A percentile compares a stretch with the other conserved stretches of the same genome.
These are phyloP conservation scores for Samsoniella hepiali DNA, from an alignment of 2,329 filamentous ascomycete genomes.

Conservation along the genomic window DNA sequence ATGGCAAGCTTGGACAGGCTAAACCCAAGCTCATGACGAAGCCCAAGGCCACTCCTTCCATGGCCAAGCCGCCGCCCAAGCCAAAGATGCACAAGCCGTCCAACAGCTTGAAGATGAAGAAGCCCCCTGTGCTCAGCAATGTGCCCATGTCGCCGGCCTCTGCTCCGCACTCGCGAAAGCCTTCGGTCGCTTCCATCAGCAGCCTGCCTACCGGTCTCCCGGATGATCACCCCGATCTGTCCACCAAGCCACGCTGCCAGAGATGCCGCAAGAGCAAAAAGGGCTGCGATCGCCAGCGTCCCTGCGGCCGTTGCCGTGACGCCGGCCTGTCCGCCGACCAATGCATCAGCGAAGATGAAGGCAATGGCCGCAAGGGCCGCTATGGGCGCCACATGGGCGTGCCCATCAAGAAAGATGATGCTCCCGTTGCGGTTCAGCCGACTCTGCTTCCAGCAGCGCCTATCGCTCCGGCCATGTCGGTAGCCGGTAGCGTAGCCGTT, in stretches of 20 bases:
- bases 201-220: constrained; percentile 57
- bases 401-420: constrained; percentile 57
- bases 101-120: constrained; percentile 49
- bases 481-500: constrained; percentile 24
- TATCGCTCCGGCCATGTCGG: constrained; percentile 36
- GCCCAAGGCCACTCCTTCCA: constrained; percentile 35
- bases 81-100: constrained; percentile 41
- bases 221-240: constrained; percentile 88
- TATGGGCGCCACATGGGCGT: constrained; percentile 74
- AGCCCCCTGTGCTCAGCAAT: constrained; percentile 37
- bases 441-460: constrained; percentile 44
- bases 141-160: constrained; percentile 63
- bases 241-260: constrained; percentile 94
- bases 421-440: constrained; percentile 33
- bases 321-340: constrained; percentile 90
- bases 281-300: constrained; percentile 93
- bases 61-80: constrained; percentile 38
- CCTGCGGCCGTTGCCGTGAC: constrained; percentile 92
- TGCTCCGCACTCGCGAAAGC: constrained; percentile 71
- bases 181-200: constrained; percentile 62
- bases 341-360: constrained; percentile 96
- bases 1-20: constrained; percentile 33
- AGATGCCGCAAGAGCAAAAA: constrained; percentile 99
- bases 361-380: constrained; percentile 92
- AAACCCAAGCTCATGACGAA: constrained; percentile 43